Base-by-base conservation (phyloP, 2,329 filamentous ascomycete genomes). In the Fusarium globosum region DNA sequence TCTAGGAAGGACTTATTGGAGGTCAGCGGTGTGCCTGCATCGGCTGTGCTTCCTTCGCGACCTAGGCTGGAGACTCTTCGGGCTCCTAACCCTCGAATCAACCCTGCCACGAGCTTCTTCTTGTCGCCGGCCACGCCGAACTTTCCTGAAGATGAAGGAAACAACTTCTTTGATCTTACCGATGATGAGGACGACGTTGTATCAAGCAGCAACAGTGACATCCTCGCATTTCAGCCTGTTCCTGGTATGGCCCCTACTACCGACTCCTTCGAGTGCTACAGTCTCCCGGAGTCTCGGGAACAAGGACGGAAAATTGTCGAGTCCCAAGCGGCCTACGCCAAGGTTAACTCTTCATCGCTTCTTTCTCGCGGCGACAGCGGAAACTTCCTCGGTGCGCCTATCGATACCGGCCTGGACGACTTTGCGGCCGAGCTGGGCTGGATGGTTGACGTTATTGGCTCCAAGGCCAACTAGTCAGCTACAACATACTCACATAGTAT, bases 391-490 rank as follows among this genome's bases (percentile, higher is more conserved):
- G 80, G 79, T 14, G 73, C 78, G 43, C 82, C 82, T 6, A 79
- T 81, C 46, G 82, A 83, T 53, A 78, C 80, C 9, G 82, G 81
- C 28, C 74, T 85, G 10, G 83, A 85, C 52, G 82, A 85, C 62
- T 83, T 85, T 69, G 81, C 79, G 46, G 81, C 72, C 57, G 88
- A 89, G 76, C 80, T 89, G 68, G 83, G 85, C 61, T 89, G 87
- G 86, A 86, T 89, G 78, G 85, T 84, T 16, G 83, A 85, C 38
- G 80, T 84, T 30, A 87, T 89, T 69, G 81, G 81, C 57, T 80
- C 76, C 35, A 82, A 81, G 71, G 56, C 60, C 20, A 48, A 69
- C 52, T 80, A 63, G 48, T 26, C 18, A 20, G 14, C 15, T 43
- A 35, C 21, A 33, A 43, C 30, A 53, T n/a, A 45, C 23, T 57